Conservation (phyloP, 805 yeast species). For the Saccharomycopsis fodiens region DNA sequence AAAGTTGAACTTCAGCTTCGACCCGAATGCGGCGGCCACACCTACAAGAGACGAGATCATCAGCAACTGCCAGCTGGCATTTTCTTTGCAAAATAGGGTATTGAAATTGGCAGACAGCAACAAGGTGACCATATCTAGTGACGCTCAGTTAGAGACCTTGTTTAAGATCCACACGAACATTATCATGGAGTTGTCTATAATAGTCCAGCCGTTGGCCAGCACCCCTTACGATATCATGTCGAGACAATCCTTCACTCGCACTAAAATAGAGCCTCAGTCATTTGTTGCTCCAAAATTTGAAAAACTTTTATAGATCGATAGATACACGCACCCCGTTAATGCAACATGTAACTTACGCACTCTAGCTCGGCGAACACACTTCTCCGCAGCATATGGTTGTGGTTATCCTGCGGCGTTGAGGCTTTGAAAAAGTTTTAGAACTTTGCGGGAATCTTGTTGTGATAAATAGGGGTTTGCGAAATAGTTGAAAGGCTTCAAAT, state of each 20-base stretch:
- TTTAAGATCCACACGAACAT: slow-evolving; percentile 5
- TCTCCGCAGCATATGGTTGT: no score
- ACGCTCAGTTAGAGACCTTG: slow-evolving; percentile 13
- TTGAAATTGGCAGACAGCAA: slow-evolving; percentile 1
- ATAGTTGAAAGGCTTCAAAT: no score
- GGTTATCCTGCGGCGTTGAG: no score
- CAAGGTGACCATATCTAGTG: slow-evolving; percentile 8
- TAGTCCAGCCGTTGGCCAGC: neutral
- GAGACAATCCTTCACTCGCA: slow-evolving; percentile 10
- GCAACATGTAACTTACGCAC: no score
- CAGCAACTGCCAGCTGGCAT: slow-evolving; percentile 69
- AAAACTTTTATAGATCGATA: slow-evolving; percentile 10
- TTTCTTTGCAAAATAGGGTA: slow-evolving; percentile 36
- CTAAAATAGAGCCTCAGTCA: neutral
- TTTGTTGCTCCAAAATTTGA: slow-evolving; percentile 16
- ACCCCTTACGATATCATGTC: slow-evolving; percentile 10
- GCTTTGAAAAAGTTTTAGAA: no score
- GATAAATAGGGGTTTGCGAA: no score
- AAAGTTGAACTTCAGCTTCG: slow-evolving; percentile 56
- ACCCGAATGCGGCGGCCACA: slow-evolving; percentile 59
- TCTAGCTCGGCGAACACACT: no score
- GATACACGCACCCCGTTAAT: no score
- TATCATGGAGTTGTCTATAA: slow-evolving; percentile 6
- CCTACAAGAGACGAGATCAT: slow-evolving; percentile 76
- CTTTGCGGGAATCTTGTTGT: no score